Evolutionary conservation across 2,329 filamentous ascomycete genomes (phyloP).

Genomic region (Ophiostoma ips): DNA sequence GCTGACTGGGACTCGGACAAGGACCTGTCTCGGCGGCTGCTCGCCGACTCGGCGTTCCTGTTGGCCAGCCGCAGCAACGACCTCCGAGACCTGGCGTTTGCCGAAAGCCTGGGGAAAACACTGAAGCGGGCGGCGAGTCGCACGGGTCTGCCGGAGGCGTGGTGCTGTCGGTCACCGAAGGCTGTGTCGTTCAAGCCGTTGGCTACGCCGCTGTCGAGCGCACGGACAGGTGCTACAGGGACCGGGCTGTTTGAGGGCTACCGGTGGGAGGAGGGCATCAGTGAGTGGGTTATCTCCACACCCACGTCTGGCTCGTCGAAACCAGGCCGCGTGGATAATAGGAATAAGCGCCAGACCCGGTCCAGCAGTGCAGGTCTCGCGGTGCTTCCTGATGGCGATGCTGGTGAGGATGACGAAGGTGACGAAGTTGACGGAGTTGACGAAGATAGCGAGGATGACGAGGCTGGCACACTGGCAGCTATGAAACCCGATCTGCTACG

Average conservation of each 20-base stretch:
- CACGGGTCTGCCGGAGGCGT: not conserved
- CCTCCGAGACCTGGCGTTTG: slow-evolving; percentile 38
- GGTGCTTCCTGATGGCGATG: too few relatives aligned
- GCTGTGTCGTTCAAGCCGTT: not conserved
- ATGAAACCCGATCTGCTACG: not conserved
- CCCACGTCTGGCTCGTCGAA: not conserved
- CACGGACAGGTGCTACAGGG: not conserved
- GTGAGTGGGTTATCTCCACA: slow-evolving; percentile 21
- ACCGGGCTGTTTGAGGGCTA: slow-evolving; percentile 17
- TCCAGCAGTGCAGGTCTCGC: too few relatives aligned
- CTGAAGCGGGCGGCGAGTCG: not conserved
- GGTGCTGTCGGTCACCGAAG: not conserved
- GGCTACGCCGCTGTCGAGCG: not conserved
- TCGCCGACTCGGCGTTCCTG: slow-evolving; percentile 34
- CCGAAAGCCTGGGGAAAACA: slow-evolving; percentile 27
- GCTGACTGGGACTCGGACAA: slow-evolving; percentile 17
- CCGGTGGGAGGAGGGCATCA: slow-evolving; percentile 25
- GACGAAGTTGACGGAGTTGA: too few relatives aligned
- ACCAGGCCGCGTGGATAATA: too few relatives aligned
- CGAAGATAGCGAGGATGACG: not conserved
- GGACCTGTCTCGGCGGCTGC: slow-evolving; percentile 25
- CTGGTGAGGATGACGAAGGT: not conserved
- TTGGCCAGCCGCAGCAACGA: slow-evolving; percentile 39
- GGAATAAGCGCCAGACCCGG: too few relatives aligned
- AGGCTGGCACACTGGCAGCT: not conserved